Percentiles rank a stretch among this genome's conserved stretches.
Conservation (phyloP, 768 basidiomycete species). For the Rhizopogon rudus region DNA sequence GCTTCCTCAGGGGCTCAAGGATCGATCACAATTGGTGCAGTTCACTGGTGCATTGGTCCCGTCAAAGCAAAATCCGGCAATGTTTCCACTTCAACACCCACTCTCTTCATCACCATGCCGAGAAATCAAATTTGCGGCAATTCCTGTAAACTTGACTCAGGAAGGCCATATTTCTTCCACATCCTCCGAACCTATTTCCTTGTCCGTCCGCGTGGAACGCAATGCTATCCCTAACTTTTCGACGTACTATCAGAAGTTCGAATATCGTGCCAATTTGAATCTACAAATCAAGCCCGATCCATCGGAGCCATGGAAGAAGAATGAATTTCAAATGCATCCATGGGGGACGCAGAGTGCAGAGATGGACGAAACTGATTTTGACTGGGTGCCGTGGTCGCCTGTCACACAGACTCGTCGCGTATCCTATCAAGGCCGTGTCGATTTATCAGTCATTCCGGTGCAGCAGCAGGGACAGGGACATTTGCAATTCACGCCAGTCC, state of each 20-base stretch:
- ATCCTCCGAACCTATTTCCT: neutral
- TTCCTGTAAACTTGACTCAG: neutral
- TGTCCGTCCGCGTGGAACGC: neutral
- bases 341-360: slow-evolving; percentile 16
- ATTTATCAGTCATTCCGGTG: neutral
- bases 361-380: neutral
- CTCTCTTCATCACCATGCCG: neutral
- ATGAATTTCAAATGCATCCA: slow-evolving; percentile 2
- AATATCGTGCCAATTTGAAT: neutral
- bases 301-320: slow-evolving; percentile 1
- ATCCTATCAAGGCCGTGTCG: neutral
- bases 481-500: slow-evolving; percentile 4
- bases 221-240: neutral
- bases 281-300: neutral
- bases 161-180: neutral
- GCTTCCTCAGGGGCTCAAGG: slow-evolving; percentile 1
- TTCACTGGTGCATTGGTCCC: neutral
- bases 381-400: neutral
- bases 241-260: neutral
- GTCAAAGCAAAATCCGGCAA: neutral
- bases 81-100: too few relatives aligned
- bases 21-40: neutral
- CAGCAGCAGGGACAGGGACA: neutral
- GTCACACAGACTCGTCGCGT: slow-evolving; percentile 3
- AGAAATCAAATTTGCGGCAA: slow-evolving; percentile 4